These are phyloP conservation scores for Gracilaria domingensis DNA, from an alignment of 23 red algal species.

Conservation along the genomic window DNA sequence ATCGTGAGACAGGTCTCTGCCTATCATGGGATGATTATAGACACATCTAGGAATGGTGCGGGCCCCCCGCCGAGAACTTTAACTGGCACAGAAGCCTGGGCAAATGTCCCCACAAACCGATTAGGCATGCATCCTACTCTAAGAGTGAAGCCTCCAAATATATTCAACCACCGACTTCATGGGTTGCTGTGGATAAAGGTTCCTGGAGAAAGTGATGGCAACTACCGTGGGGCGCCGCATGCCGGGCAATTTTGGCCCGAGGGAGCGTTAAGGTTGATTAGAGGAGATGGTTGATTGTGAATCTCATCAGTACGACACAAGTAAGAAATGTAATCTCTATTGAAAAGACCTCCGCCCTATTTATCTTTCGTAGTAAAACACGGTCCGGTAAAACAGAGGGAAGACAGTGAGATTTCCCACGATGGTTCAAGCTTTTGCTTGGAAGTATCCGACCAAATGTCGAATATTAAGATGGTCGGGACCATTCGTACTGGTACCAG, in stretches of 20 bases:
- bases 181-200: constrained; percentile 64
- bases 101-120: constrained; percentile 56
- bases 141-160: constrained; percentile 48
- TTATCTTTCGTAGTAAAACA: too few relatives aligned
- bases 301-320: too few relatives aligned
- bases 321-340: too few relatives aligned
- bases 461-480: too few relatives aligned
- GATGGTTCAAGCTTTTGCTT: too few relatives aligned
- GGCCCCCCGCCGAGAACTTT: constrained; percentile 38
- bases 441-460: too few relatives aligned
- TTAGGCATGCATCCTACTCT: constrained; percentile 45
- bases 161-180: constrained; percentile 47
- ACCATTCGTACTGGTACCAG: too few relatives aligned
- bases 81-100: constrained; percentile 45
- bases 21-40: constrained; percentile 54
- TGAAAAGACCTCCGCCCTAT: too few relatives aligned
- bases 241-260: constrained; percentile 70
- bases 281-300: too few relatives aligned
- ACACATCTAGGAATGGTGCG: constrained; percentile 67
- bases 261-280: constrained; percentile 16
- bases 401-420: too few relatives aligned
- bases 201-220: constrained; percentile 67
- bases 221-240: constrained; percentile 39
- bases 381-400: too few relatives aligned
- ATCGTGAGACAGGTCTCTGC: constrained; percentile 48